phyloP scores from a whole-genome alignment of 306 rosid species.

The Cucumis melo region DNA sequence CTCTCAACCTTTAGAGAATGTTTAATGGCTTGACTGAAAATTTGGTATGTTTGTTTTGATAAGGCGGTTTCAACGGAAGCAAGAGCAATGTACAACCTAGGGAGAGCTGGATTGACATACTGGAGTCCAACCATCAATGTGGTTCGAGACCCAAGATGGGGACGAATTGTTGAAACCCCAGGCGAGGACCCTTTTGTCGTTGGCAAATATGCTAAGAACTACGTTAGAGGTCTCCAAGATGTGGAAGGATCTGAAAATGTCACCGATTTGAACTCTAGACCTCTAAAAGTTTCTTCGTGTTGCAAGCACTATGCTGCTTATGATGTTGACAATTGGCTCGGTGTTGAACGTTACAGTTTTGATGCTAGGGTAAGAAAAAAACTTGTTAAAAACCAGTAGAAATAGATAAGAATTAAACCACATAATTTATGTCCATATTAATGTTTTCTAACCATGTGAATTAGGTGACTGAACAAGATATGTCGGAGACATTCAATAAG shows the following conservation, averaged over 20 bases:
- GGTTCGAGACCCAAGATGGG: slow-evolving; percentile 75
- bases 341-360: slow-evolving; percentile 54
- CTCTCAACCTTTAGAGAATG: not conserved
- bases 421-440: not conserved
- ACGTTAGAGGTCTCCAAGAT: slow-evolving; percentile 61
- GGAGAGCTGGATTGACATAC: slow-evolving; percentile 59
- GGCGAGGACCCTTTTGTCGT: slow-evolving; percentile 73
- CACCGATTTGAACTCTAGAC: slow-evolving; percentile 16
- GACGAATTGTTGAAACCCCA: slow-evolving; percentile 65
- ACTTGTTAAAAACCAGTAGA: not conserved
- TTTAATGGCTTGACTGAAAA: not conserved
- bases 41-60: not conserved
- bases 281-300: slow-evolving; percentile 79
- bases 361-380: slow-evolving; percentile 50
- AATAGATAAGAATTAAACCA: not conserved
- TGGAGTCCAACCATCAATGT: slow-evolving; percentile 86
- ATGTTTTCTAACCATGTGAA: not conserved
- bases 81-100: slow-evolving; percentile 67
- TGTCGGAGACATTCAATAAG: slow-evolving; percentile 71
- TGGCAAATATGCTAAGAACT: slow-evolving; percentile 40
- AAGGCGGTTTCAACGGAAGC: slow-evolving; percentile 61
- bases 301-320: slow-evolving; percentile 88
- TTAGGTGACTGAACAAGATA: slow-evolving; percentile 68
- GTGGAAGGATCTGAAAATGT: slow-evolving; percentile 20
- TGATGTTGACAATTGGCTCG: slow-evolving; percentile 69